phyloP scores from a whole-genome alignment of 768 basidiomycete species.

The Pisolithus microcarpus region DNA sequence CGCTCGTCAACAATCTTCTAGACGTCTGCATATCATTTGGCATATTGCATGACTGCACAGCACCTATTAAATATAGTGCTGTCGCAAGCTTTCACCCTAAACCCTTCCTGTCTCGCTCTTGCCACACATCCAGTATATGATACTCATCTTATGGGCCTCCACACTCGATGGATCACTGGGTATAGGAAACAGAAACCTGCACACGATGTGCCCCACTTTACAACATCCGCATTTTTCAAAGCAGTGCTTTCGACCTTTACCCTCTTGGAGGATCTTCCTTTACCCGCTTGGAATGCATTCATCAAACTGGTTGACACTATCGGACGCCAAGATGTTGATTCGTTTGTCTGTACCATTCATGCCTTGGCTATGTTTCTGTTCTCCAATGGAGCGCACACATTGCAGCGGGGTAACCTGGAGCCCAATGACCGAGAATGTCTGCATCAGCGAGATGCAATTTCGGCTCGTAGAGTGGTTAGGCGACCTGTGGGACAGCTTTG shows the following conservation, averaged over 20 bases:
- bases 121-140: constrained; percentile 40
- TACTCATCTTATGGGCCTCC: constrained; percentile 41
- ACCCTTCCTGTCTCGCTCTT: constrained; percentile 18
- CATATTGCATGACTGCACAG: constrained; percentile 37
- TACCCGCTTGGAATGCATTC: constrained; percentile 40
- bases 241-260: constrained; percentile 12
- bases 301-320: constrained; percentile 29
- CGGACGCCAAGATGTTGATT: constrained; percentile 24
- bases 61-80: constrained; percentile 38
- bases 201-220: constrained; percentile 11
- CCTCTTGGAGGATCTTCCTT: constrained; percentile 19
- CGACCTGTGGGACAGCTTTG: constrained; percentile 18
- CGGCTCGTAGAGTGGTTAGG: constrained; percentile 18
- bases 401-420: not conserved
- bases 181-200: constrained; percentile 3
- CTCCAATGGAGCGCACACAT: not conserved
- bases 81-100: constrained; percentile 29
- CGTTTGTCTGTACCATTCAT: constrained; percentile 26
- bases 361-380: constrained; percentile 21
- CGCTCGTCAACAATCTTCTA: constrained; percentile 42
- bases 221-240: constrained; percentile 22
- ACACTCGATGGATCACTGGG: constrained; percentile 30
- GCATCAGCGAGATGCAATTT: not conserved
- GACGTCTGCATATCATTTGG: constrained; percentile 42
- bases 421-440: not conserved